Evolutionary conservation across 331 rosid genomes (phyloP), one percentile per base, ranked within the genome.

Genomic region (Malus hybrid): DNA sequence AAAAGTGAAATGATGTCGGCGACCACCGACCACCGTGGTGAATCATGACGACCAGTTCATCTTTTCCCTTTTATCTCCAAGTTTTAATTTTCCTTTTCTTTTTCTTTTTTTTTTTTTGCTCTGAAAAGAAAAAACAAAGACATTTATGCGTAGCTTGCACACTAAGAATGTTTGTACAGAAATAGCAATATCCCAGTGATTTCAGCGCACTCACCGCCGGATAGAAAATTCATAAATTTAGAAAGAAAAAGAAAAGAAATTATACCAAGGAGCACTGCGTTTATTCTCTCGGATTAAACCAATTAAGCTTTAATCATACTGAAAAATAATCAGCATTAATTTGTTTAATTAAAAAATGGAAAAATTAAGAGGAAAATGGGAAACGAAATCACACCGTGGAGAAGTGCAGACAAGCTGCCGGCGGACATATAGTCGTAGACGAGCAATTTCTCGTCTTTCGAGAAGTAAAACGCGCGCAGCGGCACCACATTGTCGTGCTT

Each of bases 401-500:
- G 99, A 33, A 88, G 86, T 6, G 96, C 92, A 59, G 99, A 92
- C 74, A 94, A 73, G 86, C 97, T 92, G 2, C 99, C 99, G 7
- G 97, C 81, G 22, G 97, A 5, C 85, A 92, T 80, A 85, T 78
- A 94, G 73, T 94, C 99, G 55, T 59, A 90, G 34, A 94, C 97
- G 13, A 94, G 93, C 77, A 94, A 73, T 65, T 94, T 94, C 88
- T 94, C 99, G 27, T 94, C 97, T 75, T 90, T 94, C 14, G 99
- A 94, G 80, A 73, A 94, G 85, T 94, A 94, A 48, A 89, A 94
- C 0, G 99, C 99, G 67, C 99, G 79, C 5, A 90, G 83, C 6
- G 97, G 99, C 71, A 89, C 91, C 80, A 90, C 96, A 92, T 92
- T 94, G 3, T 92, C 88, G 46, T 94, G 97, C 78, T 87, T 92